Base-by-base conservation (phyloP, 768 basidiomycete species). In the Rhizopogon vinicolor region DNA sequence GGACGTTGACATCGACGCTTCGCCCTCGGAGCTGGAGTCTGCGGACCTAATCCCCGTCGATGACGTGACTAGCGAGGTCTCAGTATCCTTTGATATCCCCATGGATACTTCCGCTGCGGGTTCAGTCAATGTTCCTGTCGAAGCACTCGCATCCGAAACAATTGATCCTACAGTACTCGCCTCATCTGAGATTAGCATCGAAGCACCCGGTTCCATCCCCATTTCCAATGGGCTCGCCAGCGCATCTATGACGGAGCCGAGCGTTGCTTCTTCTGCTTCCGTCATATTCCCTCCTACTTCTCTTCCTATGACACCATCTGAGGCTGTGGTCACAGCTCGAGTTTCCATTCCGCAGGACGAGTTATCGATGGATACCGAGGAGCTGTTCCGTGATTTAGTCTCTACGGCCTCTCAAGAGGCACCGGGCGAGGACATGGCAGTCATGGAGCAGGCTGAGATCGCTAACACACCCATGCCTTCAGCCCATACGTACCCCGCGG, bases 141-240 rank as follows among this genome's bases (percentile, higher is more conserved):
- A 46, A 46, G 29, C 45, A 46, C 31, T 33, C 5, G 18, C 12
- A 19, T 33, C 31, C 13, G 61, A 55, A 29, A 65, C 67, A 7
- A 54, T 67, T 49, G 62, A 61, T 28, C 66, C 60, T 18, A 44
- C 22, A 12, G 39, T 13, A 13, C 12, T 29, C 1, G 8, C 33
- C 10, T 19, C 44, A 22, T 12, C n/a, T 28, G 52, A 53, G 14
- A 8, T 14, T 51, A 48, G 1, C 13, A 51, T 33, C 31, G 43
- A 53, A 45, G 52, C 5, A 53, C 31, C 52, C 3, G 16, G 5
- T 53, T 44, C 25, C 19, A 29, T 14, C 48, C 18, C 48, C 22
- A 18, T 25, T 49, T 49, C 48, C 13, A n/a, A 35, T 18, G 28
- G 19, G n/a, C 25, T 33, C 10, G 6, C 52, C 12, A 28, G n/a